A percentile compares a stretch with the other conserved stretches of the same genome.
phyloP scores from a whole-genome alignment of 2,329 filamentous ascomycete genomes.

The Dactylonectria estremocensis region DNA sequence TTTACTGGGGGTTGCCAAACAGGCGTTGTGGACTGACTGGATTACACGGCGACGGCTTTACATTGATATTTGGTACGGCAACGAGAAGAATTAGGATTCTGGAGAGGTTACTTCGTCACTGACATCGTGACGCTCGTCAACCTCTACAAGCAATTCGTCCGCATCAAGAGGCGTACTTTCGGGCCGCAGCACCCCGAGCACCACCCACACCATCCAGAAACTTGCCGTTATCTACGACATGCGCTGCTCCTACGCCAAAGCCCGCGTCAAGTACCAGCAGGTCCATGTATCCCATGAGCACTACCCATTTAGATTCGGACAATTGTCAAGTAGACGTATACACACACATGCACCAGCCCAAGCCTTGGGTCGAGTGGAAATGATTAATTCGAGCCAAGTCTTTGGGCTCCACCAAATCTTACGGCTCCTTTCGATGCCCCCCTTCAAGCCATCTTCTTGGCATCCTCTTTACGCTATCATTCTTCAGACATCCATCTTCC shows the following conservation, averaged over 20 bases:
- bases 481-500: no score
- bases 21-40: no score
- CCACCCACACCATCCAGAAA: constrained; percentile 39
- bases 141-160: constrained; percentile 46
- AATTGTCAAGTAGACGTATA: not conserved
- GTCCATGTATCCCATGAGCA: no score
- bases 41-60: no score
- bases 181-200: constrained; percentile 25
- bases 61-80: no score
- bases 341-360: not conserved
- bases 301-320: no score
- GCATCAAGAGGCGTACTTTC: constrained; percentile 28
- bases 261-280: constrained; percentile 23
- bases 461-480: no score
- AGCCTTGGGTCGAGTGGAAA: constrained; percentile 3
- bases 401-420: no score
- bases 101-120: constrained; percentile 21
- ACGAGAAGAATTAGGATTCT: no score
- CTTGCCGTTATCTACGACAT: constrained; percentile 45
- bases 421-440: constrained; percentile 11
- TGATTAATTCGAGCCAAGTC: constrained; percentile 24
- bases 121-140: constrained; percentile 29
- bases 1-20: no score
- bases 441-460: not conserved
- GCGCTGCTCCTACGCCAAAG: constrained; percentile 25